Evolutionary conservation across 352 stramenopile genomes (phyloP).

Genomic region (Globisporangium cederbergense): DNA sequence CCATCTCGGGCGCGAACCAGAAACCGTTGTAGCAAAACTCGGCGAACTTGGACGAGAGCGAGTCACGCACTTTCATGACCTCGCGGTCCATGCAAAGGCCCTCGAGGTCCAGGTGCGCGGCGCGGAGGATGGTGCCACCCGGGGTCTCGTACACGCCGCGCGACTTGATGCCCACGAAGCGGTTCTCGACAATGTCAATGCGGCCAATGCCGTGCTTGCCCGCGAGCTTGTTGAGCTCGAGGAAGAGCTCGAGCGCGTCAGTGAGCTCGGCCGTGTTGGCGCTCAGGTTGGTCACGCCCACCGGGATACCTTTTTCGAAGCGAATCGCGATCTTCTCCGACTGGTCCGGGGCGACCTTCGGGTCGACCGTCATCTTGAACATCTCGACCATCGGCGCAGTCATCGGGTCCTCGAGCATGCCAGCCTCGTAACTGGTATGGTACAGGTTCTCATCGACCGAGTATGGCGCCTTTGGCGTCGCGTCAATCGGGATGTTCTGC

Average conservation of each 20-base stretch:
- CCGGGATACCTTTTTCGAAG: conserved; percentile 94
- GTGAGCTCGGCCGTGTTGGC: conserved; percentile 83
- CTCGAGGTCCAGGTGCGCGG: conserved; percentile 91
- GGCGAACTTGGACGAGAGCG: conserved; percentile 93
- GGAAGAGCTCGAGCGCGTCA: conserved; percentile 94
- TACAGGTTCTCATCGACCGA: conserved; percentile 99
- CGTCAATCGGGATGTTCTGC: conserved; percentile 96
- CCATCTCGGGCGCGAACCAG: conserved; percentile 99
- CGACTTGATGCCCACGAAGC: conserved; percentile 99
- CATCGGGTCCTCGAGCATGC: conserved; percentile 94
- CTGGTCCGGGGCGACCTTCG: conserved; percentile 91
- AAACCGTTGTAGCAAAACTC: conserved; percentile 99
- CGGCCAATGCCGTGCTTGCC: conserved; percentile 96
- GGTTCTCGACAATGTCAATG: conserved; percentile 99
- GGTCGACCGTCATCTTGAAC: conserved; percentile 98
- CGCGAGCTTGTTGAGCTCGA: conserved; percentile 96
- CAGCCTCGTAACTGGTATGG: conserved; percentile 98
- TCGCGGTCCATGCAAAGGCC: conserved; percentile 97
- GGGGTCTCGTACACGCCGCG: conserved; percentile 99
- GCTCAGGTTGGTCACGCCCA: conserved; percentile 90
- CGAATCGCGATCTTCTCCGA: conserved; percentile 91
- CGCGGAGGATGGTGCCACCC: conserved; percentile 90
- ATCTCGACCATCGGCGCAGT: conserved; percentile 92
- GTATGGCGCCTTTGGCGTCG: conserved; percentile 97
- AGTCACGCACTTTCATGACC: conserved; percentile 93